Base-by-base conservation (phyloP, 176 grass and related monocot genomes). In the Rhynchospora pubera region DNA sequence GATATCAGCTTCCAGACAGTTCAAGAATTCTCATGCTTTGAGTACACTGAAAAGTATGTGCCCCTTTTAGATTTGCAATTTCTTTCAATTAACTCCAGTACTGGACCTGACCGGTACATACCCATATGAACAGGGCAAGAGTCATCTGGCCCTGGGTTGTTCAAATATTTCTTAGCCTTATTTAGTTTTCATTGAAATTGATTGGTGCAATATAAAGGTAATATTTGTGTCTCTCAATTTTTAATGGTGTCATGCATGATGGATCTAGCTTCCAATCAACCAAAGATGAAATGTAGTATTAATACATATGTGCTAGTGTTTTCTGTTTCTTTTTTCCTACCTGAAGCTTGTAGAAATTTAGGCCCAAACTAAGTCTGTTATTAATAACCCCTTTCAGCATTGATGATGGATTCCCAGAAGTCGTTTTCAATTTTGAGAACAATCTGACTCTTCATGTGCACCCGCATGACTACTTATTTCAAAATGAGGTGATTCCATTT, bases 391-490 rank as follows among this genome's bases (percentile, higher is more conserved):
- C 66, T 85, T 89, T 78, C 92, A 98, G 96, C 72, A 48, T 94
- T 57, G 90, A 93, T 87, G 92, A 93, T 83, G 92, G 79, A 81
- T 98, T 98, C 83, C 96, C 96, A 7, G 43, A 86, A 73, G 51
- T 94, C 8, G 85, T 90, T 55, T 98, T 98, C 68, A 85, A 83
- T 85, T 98, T 98, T 83, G 87, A 94, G 70, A 91, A 86, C 32
- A 82, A 56, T 42, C 85, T 98, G 83, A 73, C 84, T 76, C 63
- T 98, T 64, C 85, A 82, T 84, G 92, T 93, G 84, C 85, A 94
- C 83, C 96, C 96, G 65, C 92, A 94, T 80, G 96, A 98, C 83
- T 98, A 98, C 82, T 85, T 98, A 87, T 94, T 98, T 26, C 43
- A 91, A 85, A 90, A 94, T 73, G 82, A 62, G 92, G 96, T 98